These are phyloP conservation scores for Nakaseomyces glabratus DNA, from an alignment of 1,139 yeast genomes.

Conservation along the genomic window DNA sequence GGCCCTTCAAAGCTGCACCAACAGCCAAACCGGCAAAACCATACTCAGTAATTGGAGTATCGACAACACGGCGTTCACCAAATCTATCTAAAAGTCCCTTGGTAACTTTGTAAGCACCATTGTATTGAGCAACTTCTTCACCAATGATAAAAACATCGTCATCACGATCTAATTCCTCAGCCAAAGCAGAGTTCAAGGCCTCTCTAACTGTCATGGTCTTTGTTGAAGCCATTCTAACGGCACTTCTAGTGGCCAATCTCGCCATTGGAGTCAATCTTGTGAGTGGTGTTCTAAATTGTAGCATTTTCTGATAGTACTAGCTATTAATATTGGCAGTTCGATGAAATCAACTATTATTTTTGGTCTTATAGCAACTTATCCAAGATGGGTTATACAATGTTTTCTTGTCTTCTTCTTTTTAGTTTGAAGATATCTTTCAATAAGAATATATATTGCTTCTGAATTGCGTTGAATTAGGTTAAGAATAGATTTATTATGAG, in stretches of 20 bases:
- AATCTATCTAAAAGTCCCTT: constrained; percentile 93
- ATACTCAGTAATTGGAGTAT: constrained; percentile 98
- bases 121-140: constrained; percentile 98
- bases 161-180: constrained; percentile 96
- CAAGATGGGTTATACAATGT: too few relatives aligned
- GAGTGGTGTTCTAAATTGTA: constrained; percentile 7
- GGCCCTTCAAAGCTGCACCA: constrained; percentile 95
- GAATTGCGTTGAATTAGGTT: too few relatives aligned
- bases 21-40: constrained; percentile 97
- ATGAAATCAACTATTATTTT: too few relatives aligned
- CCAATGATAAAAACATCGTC: constrained; percentile 93
- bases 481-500: too few relatives aligned
- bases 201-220: constrained; percentile 89
- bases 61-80: constrained; percentile 93
- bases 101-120: constrained; percentile 97
- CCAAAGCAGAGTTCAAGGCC: constrained; percentile 88
- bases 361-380: too few relatives aligned
- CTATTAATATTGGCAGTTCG: too few relatives aligned
- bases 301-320: constrained; percentile 1
- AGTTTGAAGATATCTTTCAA: too few relatives aligned
- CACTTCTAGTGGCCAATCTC: not conserved
- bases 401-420: too few relatives aligned
- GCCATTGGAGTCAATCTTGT: constrained; percentile 2
- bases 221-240: constrained; percentile 31
- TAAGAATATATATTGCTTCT: too few relatives aligned